A percentile compares a stretch with the other conserved stretches of the same genome.
phyloP scores from a whole-genome alignment of 2,329 filamentous ascomycete genomes.

The Fusarium paranaense region DNA sequence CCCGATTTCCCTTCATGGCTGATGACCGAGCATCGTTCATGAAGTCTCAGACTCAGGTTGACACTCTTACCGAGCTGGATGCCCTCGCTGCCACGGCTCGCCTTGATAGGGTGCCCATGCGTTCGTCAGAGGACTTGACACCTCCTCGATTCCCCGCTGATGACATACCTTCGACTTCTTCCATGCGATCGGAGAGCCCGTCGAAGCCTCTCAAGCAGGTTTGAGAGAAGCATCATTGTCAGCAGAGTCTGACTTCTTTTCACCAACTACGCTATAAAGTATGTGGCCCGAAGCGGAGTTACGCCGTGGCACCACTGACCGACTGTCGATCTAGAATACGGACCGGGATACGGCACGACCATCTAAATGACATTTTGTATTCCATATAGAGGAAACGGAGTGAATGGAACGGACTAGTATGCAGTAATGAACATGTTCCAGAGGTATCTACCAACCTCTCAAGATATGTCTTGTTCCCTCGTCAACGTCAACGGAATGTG shows the following conservation, averaged over 20 bases:
- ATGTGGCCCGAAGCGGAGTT: background rate
- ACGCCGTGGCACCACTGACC: background rate
- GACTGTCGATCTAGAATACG: background rate
- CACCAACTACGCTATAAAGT: background rate
- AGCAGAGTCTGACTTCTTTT: background rate
- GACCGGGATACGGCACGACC: background rate
- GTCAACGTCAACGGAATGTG: background rate
- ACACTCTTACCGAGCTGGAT: conserved; percentile 83
- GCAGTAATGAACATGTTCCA: background rate
- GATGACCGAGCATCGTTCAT: conserved; percentile 97
- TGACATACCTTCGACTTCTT: background rate
- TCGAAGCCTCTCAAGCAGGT: background rate
- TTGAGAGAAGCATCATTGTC: background rate
- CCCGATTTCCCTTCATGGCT: conserved; percentile 93
- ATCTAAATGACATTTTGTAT: background rate
- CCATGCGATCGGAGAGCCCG: background rate
- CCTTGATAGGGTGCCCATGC: conserved; percentile 65
- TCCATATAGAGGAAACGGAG: background rate
- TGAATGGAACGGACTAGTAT: background rate
- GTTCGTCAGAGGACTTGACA: background rate
- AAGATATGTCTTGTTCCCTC: background rate
- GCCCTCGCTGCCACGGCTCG: conserved; percentile 91
- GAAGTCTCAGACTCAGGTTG: conserved; percentile 89
- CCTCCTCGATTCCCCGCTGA: background rate
- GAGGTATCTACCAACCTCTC: background rate